A percentile compares a stretch with the other conserved stretches of the same genome.
Evolutionary conservation across 148 eudicot species (phyloP).

Genomic region (Tetragonia tetragonoides): DNA sequence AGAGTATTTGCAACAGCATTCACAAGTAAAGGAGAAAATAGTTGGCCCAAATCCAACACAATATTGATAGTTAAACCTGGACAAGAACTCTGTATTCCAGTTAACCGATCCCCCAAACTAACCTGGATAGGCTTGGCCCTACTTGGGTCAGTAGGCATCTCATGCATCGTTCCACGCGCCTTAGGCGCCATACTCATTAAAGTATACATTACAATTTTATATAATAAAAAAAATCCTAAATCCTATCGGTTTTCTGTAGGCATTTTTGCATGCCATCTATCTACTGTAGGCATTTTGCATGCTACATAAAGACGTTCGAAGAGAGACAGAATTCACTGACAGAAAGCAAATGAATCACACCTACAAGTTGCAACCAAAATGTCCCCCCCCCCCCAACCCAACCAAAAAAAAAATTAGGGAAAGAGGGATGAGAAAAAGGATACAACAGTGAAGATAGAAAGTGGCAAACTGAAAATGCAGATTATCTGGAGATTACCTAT

Average conservation of each 20-base stretch:
- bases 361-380: not conserved
- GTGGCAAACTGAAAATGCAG: not conserved
- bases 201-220: not conserved
- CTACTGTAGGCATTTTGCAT: not conserved
- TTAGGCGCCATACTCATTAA: not conserved
- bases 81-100: too few species aligned
- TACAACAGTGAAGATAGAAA: not conserved
- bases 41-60: too few species aligned
- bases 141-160: too few species aligned
- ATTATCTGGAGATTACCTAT: constrained; percentile 2
- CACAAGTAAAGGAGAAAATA: too few species aligned
- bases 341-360: not conserved
- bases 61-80: too few species aligned
- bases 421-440: too few species aligned
- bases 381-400: not conserved
- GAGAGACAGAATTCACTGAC: not conserved
- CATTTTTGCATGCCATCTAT: not conserved
- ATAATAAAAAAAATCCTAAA: not conserved
- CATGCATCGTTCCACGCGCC: too few species aligned
- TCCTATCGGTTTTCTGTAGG: not conserved
- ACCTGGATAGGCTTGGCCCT: too few species aligned
- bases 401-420: not conserved
- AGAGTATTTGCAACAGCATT: too few species aligned
- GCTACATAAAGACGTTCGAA: too few species aligned
- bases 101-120: too few species aligned